Percentiles rank a stretch among this genome's conserved stretches.
Conservation (phyloP, 106 monocot genomes). For the Dendrobium huoshanense region DNA sequence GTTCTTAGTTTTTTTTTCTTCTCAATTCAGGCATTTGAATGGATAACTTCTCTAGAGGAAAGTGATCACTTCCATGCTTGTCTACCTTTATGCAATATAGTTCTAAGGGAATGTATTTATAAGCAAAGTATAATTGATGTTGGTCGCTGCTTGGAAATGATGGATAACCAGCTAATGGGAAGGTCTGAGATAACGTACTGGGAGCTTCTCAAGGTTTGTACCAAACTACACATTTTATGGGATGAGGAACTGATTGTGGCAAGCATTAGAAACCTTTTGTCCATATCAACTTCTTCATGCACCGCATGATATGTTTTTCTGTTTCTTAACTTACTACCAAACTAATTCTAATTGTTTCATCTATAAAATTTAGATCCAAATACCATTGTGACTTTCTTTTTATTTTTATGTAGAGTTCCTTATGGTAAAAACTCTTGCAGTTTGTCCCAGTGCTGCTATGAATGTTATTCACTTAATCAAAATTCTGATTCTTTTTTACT, state of each 20-base stretch:
- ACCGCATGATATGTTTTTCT: background rate
- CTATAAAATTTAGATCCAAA: background rate
- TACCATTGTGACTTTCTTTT: background rate
- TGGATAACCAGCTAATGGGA: conserved; percentile 54
- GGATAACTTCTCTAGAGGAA: conserved; percentile 51
- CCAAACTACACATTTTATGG: background rate
- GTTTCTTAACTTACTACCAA: background rate
- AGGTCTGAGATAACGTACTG: conserved; percentile 92
- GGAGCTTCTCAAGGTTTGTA: conserved; percentile 79
- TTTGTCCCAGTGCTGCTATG: background rate
- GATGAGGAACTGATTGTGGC: background rate
- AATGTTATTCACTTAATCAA: background rate
- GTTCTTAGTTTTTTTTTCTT: background rate
- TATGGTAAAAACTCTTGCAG: background rate
- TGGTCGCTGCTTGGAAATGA: conserved; percentile 54
- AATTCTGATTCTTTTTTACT: background rate
- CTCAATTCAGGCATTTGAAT: conserved; percentile 55
- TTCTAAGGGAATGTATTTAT: conserved; percentile 44
- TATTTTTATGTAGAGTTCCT: background rate
- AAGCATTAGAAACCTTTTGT: background rate
- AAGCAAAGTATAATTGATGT: conserved; percentile 27
- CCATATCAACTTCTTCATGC: background rate
- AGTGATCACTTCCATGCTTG: conserved; percentile 19
- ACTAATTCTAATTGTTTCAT: background rate
- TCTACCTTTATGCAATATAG: conserved; percentile 52